These are phyloP conservation scores for Monilinia fructicola DNA, from an alignment of 2,329 filamentous ascomycete species.

Conservation along the genomic window DNA sequence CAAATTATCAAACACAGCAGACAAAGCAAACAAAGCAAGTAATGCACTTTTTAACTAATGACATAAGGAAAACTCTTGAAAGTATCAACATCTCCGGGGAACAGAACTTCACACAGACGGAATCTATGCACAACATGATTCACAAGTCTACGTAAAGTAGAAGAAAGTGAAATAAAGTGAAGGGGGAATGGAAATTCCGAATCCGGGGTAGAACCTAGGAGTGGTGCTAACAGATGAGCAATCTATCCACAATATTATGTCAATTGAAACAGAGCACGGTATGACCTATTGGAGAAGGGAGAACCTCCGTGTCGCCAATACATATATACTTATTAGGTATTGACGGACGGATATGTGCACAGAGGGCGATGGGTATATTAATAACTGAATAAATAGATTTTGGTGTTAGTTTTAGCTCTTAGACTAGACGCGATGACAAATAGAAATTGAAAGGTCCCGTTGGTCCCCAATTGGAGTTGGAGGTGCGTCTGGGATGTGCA, in stretches of 20 bases:
- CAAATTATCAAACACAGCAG: conserved; percentile 3
- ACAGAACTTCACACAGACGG: not conserved
- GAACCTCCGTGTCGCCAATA: not conserved
- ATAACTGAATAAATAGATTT: not conserved
- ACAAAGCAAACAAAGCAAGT: conserved; percentile 6
- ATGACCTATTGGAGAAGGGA: not conserved
- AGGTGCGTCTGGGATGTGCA: too few species aligned
- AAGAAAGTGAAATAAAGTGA: too few species aligned
- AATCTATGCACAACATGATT: conserved; percentile 7
- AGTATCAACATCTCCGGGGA: conserved; percentile 18
- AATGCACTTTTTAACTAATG: not conserved
- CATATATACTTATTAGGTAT: too few species aligned
- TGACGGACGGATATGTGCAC: too few species aligned
- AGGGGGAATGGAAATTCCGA: not conserved
- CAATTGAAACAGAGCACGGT: not conserved
- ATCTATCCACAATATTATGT: conserved; percentile 8
- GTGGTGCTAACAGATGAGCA: not conserved
- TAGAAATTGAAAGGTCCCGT: conserved; percentile 1
- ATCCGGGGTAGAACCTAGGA: conserved; percentile 11
- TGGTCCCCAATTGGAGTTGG: not conserved
- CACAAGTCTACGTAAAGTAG: not conserved
- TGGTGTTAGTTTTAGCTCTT: too few species aligned
- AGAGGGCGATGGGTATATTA: not conserved
- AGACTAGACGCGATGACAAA: conserved; percentile 18
- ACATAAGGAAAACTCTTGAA: conserved; percentile 15